Evolutionary conservation across 108 stramenopile species (phyloP).

Genomic region (Nitzschia inconspicua): DNA sequence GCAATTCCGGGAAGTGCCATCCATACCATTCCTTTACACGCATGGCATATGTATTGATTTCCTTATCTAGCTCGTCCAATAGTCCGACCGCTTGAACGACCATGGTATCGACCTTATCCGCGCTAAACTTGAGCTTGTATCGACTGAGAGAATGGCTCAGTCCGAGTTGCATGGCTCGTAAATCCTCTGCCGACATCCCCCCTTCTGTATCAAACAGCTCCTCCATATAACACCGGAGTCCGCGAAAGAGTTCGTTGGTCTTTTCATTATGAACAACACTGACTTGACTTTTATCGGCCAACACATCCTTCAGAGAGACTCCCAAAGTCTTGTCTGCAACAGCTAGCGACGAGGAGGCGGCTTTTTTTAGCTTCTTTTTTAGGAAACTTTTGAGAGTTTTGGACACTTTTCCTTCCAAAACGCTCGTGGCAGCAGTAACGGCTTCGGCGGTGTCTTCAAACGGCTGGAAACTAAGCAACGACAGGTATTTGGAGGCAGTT

Average conservation of each 20-base stretch:
- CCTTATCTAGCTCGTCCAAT: constrained; percentile 99
- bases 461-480: constrained; percentile 91
- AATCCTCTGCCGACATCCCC: constrained; percentile 53
- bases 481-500: constrained; percentile 75
- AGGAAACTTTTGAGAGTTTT: constrained; percentile 95
- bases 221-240: constrained; percentile 90
- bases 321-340: constrained; percentile 93
- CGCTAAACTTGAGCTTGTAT: constrained; percentile 99
- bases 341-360: constrained; percentile 76
- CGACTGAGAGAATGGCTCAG: constrained; percentile 94
- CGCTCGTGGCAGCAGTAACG: constrained; percentile 91
- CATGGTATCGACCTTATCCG: constrained; percentile 99
- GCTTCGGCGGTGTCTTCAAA: constrained; percentile 98
- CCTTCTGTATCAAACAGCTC: constrained; percentile 76
- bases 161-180: constrained; percentile 94
- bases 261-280: constrained; percentile 62
- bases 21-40: constrained; percentile 99
- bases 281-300: constrained; percentile 33
- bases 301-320: constrained; percentile 91
- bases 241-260: constrained; percentile 94
- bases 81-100: constrained; percentile 99
- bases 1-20: constrained; percentile 99
- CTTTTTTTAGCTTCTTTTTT: constrained; percentile 94
- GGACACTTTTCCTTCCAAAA: constrained; percentile 93
- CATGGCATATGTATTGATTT: constrained; percentile 99